Percentiles rank a stretch among this genome's conserved stretches.
Conservation (phyloP, 2,329 filamentous ascomycete species). For the Nigrospora osmanthi region DNA sequence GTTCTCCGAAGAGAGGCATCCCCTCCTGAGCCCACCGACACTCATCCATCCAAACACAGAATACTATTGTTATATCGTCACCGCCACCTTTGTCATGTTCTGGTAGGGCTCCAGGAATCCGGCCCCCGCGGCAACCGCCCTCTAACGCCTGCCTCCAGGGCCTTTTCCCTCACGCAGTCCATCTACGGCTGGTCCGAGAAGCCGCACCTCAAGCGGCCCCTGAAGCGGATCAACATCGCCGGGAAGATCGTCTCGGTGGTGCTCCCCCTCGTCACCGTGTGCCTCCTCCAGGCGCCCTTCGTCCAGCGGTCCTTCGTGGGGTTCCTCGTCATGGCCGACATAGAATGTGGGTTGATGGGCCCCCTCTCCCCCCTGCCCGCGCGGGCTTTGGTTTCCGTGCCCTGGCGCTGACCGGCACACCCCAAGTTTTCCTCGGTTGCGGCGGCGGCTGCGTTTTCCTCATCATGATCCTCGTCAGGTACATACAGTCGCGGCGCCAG, state of each 20-base stretch:
- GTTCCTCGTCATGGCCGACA: slow-evolving; percentile 8
- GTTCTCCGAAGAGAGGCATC: not conserved
- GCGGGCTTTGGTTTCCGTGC: too few relatives aligned
- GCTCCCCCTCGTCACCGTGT: slow-evolving; percentile 5
- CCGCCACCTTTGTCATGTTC: slow-evolving; percentile 6
- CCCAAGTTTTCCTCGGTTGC: slow-evolving; percentile 31
- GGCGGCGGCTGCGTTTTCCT: slow-evolving; percentile 25
- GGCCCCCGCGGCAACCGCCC: not conserved
- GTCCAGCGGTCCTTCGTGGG: slow-evolving; percentile 5
- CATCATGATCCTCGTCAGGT: slow-evolving; percentile 30
- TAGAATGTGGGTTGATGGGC: slow-evolving; percentile 4
- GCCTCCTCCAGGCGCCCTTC: slow-evolving; percentile 5
- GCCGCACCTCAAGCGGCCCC: not conserved
- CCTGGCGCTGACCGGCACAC: not conserved
- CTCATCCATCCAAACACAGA: slow-evolving; percentile 2
- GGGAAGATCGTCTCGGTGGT: slow-evolving; percentile 8
- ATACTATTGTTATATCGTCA: slow-evolving; percentile 6
- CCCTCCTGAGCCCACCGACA: not conserved
- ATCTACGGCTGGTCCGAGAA: slow-evolving; percentile 8
- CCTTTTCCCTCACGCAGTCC: slow-evolving; percentile 8
- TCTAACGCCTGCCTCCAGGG: slow-evolving; percentile 1
- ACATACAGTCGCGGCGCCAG: slow-evolving; percentile 27
- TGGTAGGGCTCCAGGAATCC: too few relatives aligned
- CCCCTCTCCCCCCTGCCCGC: not conserved
- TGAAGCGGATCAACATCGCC: slow-evolving; percentile 3